Conservation (phyloP, 2,329 filamentous ascomycete genomes). For the Paracorniculantispora psalliotae region DNA sequence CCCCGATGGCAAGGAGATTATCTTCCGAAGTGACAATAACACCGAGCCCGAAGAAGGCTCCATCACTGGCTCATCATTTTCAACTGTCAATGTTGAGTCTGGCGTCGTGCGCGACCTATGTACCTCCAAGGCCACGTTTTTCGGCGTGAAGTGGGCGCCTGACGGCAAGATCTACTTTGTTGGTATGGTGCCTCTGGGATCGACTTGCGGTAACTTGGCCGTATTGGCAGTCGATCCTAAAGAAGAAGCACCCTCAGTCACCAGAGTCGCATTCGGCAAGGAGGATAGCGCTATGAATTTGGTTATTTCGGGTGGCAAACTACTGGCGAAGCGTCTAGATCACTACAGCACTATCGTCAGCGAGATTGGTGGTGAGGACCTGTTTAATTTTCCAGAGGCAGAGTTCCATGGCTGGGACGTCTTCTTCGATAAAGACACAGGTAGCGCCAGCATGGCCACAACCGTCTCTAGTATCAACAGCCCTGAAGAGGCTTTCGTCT, state of each 20-base stretch:
- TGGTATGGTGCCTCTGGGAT: slow-evolving; percentile 11
- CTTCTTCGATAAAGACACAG: background rate
- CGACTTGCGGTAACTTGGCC: slow-evolving; percentile 6
- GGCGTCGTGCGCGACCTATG: slow-evolving; percentile 12
- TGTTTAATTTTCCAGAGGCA: slow-evolving; percentile 11
- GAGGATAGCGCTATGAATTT: slow-evolving; percentile 17
- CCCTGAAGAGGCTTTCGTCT: slow-evolving; percentile 27
- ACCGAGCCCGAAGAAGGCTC: slow-evolving; percentile 19
- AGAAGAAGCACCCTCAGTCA: background rate
- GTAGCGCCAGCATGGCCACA: slow-evolving; percentile 6
- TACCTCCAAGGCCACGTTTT: slow-evolving; percentile 8
- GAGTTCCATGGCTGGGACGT: slow-evolving; percentile 18
- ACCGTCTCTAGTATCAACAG: slow-evolving; percentile 23
- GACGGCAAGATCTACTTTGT: slow-evolving; percentile 19
- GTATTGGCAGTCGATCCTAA: slow-evolving; percentile 15
- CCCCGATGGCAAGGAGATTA: slow-evolving; percentile 18
- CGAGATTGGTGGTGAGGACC: slow-evolving; percentile 13
- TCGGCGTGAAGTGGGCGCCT: slow-evolving; percentile 15
- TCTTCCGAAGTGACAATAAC: background rate
- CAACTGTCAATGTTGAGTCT: slow-evolving; percentile 11
- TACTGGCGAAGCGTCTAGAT: slow-evolving; percentile 14
- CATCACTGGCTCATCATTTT: slow-evolving; percentile 14
- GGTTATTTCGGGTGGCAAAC: background rate
- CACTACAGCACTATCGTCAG: slow-evolving; percentile 7
- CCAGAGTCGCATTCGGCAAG: slow-evolving; percentile 15